A percentile compares a stretch with the other conserved stretches of the same genome.
These are phyloP conservation scores for Scleromitrula shiraiana DNA, from an alignment of 2,329 filamentous ascomycete genomes.

Conservation along the genomic window DNA sequence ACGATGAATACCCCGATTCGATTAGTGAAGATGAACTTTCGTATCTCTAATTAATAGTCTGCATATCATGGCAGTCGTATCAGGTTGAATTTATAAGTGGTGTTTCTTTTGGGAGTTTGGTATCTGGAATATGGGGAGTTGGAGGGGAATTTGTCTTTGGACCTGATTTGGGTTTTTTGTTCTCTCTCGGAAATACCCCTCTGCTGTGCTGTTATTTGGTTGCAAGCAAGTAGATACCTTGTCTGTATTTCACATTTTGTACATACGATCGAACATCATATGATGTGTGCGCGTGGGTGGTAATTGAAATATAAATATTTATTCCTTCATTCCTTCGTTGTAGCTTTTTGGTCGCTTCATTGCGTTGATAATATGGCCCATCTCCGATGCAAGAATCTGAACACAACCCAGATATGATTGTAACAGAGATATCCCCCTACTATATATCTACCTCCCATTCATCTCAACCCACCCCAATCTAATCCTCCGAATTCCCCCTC, in stretches of 20 bases:
- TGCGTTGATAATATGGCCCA: too few relatives aligned
- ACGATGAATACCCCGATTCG: not conserved
- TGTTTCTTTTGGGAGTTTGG: not conserved
- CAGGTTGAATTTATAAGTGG: too few relatives aligned
- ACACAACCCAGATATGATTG: not conserved
- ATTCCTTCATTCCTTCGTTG: too few relatives aligned
- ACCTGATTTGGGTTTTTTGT: too few relatives aligned
- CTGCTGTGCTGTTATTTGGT: too few relatives aligned
- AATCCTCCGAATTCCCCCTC: conserved; percentile 31
- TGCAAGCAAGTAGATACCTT: not conserved
- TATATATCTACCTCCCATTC: not conserved
- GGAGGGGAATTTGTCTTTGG: not conserved
- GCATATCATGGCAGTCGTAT: not conserved
- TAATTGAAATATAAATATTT: too few relatives aligned
- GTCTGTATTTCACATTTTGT: not conserved
- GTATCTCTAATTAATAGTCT: not conserved
- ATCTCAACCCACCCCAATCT: not conserved
- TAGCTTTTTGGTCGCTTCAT: too few relatives aligned
- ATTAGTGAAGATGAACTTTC: conserved; percentile 1
- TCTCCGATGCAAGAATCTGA: too few relatives aligned
- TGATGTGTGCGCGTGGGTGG: not conserved
- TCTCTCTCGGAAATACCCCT: too few relatives aligned
- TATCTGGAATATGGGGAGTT: not conserved
- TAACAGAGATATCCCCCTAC: not conserved
- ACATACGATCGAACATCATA: not conserved